phyloP scores from a whole-genome alignment of 2,329 filamentous ascomycete species.

The Calycina herbarum region DNA sequence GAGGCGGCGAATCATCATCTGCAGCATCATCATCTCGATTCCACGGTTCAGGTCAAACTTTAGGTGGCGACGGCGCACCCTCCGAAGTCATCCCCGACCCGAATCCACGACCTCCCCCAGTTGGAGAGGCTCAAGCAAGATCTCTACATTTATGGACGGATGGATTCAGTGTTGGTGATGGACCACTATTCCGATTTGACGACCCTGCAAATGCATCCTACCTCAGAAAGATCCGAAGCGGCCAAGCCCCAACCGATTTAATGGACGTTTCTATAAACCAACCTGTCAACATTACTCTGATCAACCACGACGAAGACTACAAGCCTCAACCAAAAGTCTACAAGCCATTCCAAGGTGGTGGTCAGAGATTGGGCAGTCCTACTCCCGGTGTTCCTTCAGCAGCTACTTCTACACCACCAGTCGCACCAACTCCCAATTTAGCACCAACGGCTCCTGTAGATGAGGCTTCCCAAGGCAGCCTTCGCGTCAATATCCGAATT shows the following conservation, averaged over 20 bases:
- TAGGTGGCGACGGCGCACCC: slow-evolving; percentile 74
- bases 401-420: slow-evolving; percentile 39
- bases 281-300: slow-evolving; percentile 75
- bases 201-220: slow-evolving; percentile 73
- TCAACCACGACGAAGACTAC: slow-evolving; percentile 72
- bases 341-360: slow-evolving; percentile 71
- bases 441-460: slow-evolving; percentile 47
- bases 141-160: slow-evolving; percentile 79
- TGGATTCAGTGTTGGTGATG: slow-evolving; percentile 84
- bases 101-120: slow-evolving; percentile 34
- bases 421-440: slow-evolving; percentile 38
- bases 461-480: slow-evolving; percentile 65
- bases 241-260: slow-evolving; percentile 73
- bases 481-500: slow-evolving; percentile 75
- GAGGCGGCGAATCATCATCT: slow-evolving; percentile 48
- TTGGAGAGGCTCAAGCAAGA: slow-evolving; percentile 54
- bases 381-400: slow-evolving; percentile 61
- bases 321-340: slow-evolving; percentile 71
- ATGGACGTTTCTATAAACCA: slow-evolving; percentile 76
- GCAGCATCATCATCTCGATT: slow-evolving; percentile 56
- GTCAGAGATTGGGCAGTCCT: slow-evolving; percentile 74
- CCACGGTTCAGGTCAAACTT: slow-evolving; percentile 69
- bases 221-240: slow-evolving; percentile 73
- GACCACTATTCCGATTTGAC: slow-evolving; percentile 74
- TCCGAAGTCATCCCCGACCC: slow-evolving; percentile 69